Evolutionary conservation across 177 flowering plant genomes (phyloP).

Genomic region (Tripterygium wilfordii): DNA sequence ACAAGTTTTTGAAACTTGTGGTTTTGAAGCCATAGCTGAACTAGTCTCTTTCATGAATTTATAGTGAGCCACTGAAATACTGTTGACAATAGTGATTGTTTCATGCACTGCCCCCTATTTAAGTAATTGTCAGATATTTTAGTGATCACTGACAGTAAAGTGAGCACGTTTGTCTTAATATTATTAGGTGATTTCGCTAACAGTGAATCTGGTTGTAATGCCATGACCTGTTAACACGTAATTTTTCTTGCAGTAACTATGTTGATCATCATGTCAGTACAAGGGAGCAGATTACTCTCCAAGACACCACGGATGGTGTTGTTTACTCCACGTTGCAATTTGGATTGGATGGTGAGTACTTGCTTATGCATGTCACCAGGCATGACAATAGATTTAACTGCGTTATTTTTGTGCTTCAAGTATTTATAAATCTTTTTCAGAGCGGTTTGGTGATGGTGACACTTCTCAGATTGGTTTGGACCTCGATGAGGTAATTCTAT

Average conservation of each 20-base stretch:
- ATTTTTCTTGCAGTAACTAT: slow-evolving; percentile 62
- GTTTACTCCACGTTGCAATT: slow-evolving; percentile 79
- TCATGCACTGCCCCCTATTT: no score
- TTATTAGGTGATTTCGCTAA: no score
- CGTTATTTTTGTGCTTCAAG: background rate
- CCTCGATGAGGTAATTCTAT: slow-evolving; percentile 74
- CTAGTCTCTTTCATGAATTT: no score
- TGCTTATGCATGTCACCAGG: slow-evolving; percentile 3
- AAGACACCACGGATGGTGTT: slow-evolving; percentile 87
- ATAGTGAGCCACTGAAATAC: no score
- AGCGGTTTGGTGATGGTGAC: slow-evolving; percentile 98
- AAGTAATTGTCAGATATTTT: no score
- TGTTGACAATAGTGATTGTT: no score
- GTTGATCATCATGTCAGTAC: slow-evolving; percentile 96
- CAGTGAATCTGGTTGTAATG: background rate
- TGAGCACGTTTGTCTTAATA: no score
- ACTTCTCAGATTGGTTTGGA: slow-evolving; percentile 85
- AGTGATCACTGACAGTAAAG: no score
- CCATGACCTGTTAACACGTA: background rate
- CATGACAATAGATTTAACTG: slow-evolving; percentile 12
- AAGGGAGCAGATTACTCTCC: slow-evolving; percentile 94
- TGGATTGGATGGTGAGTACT: slow-evolving; percentile 88
- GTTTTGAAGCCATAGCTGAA: no score
- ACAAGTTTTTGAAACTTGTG: no score
- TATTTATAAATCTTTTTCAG: slow-evolving; percentile 26